Evolutionary conservation across 2,329 filamentous ascomycete species (phyloP).

Genomic region (Phialophora verrucosa): DNA sequence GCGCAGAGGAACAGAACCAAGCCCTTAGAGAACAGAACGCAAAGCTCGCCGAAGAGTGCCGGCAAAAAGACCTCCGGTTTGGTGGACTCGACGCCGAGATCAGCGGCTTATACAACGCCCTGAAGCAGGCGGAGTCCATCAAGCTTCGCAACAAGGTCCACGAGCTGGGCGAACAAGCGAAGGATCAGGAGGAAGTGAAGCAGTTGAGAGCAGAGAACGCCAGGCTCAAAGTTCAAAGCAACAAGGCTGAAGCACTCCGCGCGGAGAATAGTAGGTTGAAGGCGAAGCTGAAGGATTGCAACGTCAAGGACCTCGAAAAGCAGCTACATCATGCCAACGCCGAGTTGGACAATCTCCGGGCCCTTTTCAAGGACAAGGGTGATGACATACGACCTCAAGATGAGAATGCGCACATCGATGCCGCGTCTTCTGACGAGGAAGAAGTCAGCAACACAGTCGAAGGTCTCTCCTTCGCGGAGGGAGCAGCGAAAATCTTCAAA

Average conservation of each 20-base stretch:
- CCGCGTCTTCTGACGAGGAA: neutral
- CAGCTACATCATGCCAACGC: neutral
- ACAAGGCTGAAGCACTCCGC: conserved; percentile 1
- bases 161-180: neutral
- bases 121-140: neutral
- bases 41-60: neutral
- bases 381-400: neutral
- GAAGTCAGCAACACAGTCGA: neutral
- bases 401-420: neutral
- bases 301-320: conserved; percentile 7
- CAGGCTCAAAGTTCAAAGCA: neutral
- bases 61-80: neutral
- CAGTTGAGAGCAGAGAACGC: neutral
- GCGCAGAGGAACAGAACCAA: neutral
- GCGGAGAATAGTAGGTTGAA: neutral
- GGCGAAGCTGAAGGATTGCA: neutral
- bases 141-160: neutral
- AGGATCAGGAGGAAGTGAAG: conserved; percentile 4
- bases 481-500: neutral
- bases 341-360: neutral
- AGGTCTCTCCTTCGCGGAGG: neutral
- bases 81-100: neutral
- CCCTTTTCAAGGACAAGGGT: neutral
- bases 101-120: neutral
- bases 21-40: neutral